Base-by-base conservation (phyloP, 345 rosid species). In the Erucastrum elatum region DNA sequence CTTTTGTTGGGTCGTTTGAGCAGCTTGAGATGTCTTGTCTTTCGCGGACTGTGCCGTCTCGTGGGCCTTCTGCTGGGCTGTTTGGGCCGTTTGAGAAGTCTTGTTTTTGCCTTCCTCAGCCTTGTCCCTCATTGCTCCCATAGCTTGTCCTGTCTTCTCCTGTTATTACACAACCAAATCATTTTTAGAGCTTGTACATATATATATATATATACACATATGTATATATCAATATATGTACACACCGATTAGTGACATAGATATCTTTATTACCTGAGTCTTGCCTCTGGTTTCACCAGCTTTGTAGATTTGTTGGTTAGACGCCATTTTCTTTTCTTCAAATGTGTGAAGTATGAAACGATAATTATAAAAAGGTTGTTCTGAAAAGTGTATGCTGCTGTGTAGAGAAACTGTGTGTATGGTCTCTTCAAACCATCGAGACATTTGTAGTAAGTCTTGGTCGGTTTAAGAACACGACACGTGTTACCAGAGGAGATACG, bases 241-340 rank as follows among this genome's bases (percentile, higher is more conserved):
- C 13, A 10, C 5, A 46, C 4, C 10, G 46, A 39, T 39, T 46
- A 49, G 7, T 49, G 17, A 12, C 5, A 16, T 6, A 8, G 0
- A 11, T 46, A 15, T 59, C 33, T 2, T 59, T 31, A 15, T 66
- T 72, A 88, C 92, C 91, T 85, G 75, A 44, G 89, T 64, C 76
- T 81, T 86, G 81, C 90, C 90, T 70, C 79, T 82, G 72, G 87
- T 80, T 75, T 84, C 85, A 78, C 97, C 87, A 8, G 93, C 90
- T 64, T 41, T 66, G 86, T 70, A 87, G 79, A 77, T 68, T 68
- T 87, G 85, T 80, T 80, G 76, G 59, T 78, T 79, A 41, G 95
- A 87, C 34, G 91, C 93, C 95, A 89, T 88, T 41, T 72, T 60
- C 11, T 17, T 46, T 55, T 53, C 58, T 51, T 6, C 31, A 16